Evolutionary conservation across 768 basidiomycete species (phyloP).

Genomic region (Suillus occidentalis): DNA sequence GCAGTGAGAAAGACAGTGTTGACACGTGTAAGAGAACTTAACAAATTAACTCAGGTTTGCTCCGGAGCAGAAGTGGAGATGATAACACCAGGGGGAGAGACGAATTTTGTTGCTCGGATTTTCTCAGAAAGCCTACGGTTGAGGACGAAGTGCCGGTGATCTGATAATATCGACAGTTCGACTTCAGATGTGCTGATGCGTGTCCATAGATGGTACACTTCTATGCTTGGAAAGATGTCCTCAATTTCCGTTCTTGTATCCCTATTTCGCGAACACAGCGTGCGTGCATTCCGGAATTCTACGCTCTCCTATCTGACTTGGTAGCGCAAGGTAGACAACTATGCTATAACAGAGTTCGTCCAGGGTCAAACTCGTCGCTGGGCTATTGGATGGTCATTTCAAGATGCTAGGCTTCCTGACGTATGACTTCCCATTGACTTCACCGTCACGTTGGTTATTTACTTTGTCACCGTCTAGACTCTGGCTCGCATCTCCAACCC

Average conservation of each 20-base stretch:
- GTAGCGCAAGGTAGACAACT: conserved; percentile 71
- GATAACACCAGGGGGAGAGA: conserved; percentile 88
- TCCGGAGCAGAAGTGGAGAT: conserved; percentile 88
- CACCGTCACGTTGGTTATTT: background rate
- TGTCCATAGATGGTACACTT: conserved; percentile 80
- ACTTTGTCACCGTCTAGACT: conserved; percentile 31
- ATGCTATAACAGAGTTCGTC: conserved; percentile 78
- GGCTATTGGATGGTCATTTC: conserved; percentile 87
- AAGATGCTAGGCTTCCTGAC: conserved; percentile 65
- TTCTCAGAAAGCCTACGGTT: conserved; percentile 65
- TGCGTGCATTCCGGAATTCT: conserved; percentile 23
- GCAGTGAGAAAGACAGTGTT: conserved; percentile 53
- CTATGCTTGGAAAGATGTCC: conserved; percentile 85
- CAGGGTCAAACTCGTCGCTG: conserved; percentile 92
- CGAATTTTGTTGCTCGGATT: conserved; percentile 73
- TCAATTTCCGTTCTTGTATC: conserved; percentile 66
- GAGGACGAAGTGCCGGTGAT: conserved; percentile 58
- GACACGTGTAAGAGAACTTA: background rate
- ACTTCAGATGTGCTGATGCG: background rate
- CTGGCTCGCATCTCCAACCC: conserved; percentile 40
- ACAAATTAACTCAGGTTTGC: conserved; percentile 55
- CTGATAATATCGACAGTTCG: background rate
- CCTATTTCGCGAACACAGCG: conserved; percentile 47
- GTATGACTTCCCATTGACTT: conserved; percentile 44
- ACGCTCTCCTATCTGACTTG: background rate